A percentile compares a stretch with the other conserved stretches of the same genome.
These are phyloP conservation scores for Mycena pura DNA, from an alignment of 768 basidiomycete species.

Conservation along the genomic window DNA sequence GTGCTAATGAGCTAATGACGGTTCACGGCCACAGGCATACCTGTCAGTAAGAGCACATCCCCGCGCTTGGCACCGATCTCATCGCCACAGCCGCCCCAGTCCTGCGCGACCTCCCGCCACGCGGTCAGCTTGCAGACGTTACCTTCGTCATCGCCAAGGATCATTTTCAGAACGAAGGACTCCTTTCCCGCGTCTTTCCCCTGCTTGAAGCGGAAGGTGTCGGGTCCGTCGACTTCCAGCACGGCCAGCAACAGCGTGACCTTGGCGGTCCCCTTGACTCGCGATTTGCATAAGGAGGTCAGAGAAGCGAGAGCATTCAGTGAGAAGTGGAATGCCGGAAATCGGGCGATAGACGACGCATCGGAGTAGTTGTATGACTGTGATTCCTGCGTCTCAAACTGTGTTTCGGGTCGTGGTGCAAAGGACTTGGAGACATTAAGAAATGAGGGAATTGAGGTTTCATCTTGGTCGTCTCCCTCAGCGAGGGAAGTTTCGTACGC, in stretches of 20 bases:
- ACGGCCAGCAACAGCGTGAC: constrained; percentile 67
- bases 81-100: constrained; percentile 62
- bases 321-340: constrained; percentile 78
- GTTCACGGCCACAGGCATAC: constrained; percentile 44
- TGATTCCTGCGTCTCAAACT: constrained; percentile 39
- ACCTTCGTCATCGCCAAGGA: constrained; percentile 77
- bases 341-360: constrained; percentile 72
- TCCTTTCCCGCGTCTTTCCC: constrained; percentile 75
- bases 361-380: constrained; percentile 67
- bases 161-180: constrained; percentile 69
- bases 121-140: constrained; percentile 74
- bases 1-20: not conserved
- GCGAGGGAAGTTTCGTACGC: constrained; percentile 60
- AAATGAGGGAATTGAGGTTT: constrained; percentile 35
- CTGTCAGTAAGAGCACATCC: constrained; percentile 74
- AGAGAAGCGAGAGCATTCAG: constrained; percentile 65
- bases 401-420: constrained; percentile 26
- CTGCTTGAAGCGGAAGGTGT: constrained; percentile 68
- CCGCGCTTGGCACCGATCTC: constrained; percentile 64
- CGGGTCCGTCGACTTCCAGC: constrained; percentile 81
- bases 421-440: constrained; percentile 30
- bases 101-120: constrained; percentile 79
- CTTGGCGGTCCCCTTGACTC: constrained; percentile 51
- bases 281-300: constrained; percentile 40
- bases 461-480: constrained; percentile 21